A percentile compares a stretch with the other conserved stretches of the same genome.
Evolutionary conservation across 768 basidiomycete species (phyloP).

Genomic region (Phlebiopsis flavidoalba): DNA sequence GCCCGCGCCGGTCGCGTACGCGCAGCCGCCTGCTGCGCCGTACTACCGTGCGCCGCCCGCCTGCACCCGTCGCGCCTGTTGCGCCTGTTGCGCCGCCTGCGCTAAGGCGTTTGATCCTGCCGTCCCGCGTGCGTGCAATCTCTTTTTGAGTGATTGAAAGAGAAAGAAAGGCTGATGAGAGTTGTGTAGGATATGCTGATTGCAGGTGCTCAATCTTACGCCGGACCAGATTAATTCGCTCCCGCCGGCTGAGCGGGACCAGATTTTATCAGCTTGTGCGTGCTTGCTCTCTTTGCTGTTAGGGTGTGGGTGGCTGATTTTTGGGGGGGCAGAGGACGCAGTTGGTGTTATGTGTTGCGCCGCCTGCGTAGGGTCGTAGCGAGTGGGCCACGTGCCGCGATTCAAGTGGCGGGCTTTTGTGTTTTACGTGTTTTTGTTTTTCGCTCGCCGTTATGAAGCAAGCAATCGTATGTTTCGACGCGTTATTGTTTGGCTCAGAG

Average conservation of each 20-base stretch:
- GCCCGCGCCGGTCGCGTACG: constrained; percentile 17
- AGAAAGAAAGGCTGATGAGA: background rate
- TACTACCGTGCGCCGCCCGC: constrained; percentile 20
- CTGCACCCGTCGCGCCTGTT: background rate
- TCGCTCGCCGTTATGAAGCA: too few relatives aligned
- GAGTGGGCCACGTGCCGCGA: too few relatives aligned
- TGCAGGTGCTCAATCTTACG: constrained; percentile 78
- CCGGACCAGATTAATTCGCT: constrained; percentile 80
- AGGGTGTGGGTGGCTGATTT: too few relatives aligned
- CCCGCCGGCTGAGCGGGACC: constrained; percentile 70
- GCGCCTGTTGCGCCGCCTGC: constrained; percentile 26
- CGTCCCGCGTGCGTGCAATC: constrained; percentile 38
- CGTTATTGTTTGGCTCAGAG: too few relatives aligned
- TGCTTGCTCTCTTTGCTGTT: background rate
- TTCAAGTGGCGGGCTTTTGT: too few relatives aligned
- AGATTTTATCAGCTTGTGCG: constrained; percentile 77
- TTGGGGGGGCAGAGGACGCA: constrained; percentile 3
- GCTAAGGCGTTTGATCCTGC: constrained; percentile 39
- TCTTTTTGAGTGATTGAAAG: background rate
- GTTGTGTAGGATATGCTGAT: constrained; percentile 65
- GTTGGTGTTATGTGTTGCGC: background rate
- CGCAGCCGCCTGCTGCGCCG: constrained; percentile 6
- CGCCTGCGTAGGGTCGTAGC: background rate
- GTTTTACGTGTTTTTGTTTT: too few relatives aligned
- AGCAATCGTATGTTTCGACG: too few relatives aligned